Evolutionary conservation across 805 yeast genomes (phyloP).

Genomic region (Metschnikowia vanudenii): DNA sequence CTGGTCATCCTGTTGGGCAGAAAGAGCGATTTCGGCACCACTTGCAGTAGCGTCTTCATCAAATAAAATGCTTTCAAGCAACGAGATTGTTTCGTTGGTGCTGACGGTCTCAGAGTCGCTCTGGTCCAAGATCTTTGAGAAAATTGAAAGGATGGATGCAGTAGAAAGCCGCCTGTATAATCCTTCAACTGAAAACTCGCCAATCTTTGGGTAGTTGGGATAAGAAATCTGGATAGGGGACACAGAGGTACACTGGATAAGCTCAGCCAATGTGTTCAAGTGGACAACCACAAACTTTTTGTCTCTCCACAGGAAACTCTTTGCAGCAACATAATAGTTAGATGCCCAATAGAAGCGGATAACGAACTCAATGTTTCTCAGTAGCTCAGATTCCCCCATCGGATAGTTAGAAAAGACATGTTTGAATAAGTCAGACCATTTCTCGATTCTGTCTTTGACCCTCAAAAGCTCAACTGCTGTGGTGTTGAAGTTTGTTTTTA

Average conservation of each 20-base stretch:
- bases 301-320: slow-evolving; percentile 31
- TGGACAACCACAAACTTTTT: slow-evolving; percentile 27
- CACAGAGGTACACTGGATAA: slow-evolving; percentile 7
- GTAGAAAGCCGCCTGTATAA: slow-evolving; percentile 67
- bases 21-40: background rate
- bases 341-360: slow-evolving; percentile 33
- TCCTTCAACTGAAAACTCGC: slow-evolving; percentile 48
- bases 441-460: slow-evolving; percentile 41
- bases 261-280: slow-evolving; percentile 44
- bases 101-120: slow-evolving; percentile 22
- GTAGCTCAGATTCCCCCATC: background rate
- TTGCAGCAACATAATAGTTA: slow-evolving; percentile 19
- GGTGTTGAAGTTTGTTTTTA: slow-evolving; percentile 30
- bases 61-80: slow-evolving; percentile 49
- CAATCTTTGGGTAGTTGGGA: slow-evolving; percentile 61
- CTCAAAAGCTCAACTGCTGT: slow-evolving; percentile 38
- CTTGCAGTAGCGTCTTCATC: slow-evolving; percentile 15
- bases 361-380: background rate
- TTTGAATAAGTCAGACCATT: slow-evolving; percentile 40
- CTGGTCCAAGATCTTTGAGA: slow-evolving; percentile 49
- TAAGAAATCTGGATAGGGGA: slow-evolving; percentile 36
- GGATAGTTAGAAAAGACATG: background rate
- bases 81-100: slow-evolving; percentile 33
- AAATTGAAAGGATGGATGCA: slow-evolving; percentile 64
- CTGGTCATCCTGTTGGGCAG: background rate